Percentiles rank a stretch among this genome's conserved stretches.
Evolutionary conservation across 108 stramenopile species (phyloP).

Genomic region (Nitzschia inconspicua): DNA sequence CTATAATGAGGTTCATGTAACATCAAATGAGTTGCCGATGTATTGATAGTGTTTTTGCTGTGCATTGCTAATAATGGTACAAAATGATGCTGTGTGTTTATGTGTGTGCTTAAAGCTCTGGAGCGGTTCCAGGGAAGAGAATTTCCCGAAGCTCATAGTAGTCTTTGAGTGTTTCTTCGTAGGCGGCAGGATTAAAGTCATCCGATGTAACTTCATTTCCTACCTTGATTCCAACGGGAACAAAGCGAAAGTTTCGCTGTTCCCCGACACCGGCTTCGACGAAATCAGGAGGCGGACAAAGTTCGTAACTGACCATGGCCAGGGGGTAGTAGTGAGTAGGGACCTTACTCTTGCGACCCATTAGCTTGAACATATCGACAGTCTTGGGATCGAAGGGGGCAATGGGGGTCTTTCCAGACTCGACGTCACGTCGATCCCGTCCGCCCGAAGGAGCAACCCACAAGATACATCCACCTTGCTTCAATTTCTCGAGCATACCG

Average conservation of each 20-base stretch:
- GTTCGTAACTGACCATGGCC: constrained; percentile 92
- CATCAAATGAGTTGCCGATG: neutral
- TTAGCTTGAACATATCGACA: constrained; percentile 93
- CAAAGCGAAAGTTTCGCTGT: constrained; percentile 81
- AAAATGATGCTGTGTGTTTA: neutral
- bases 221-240: constrained; percentile 70
- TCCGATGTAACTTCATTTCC: constrained; percentile 67
- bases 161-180: constrained; percentile 40
- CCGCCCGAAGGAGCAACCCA: constrained; percentile 98
- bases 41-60: neutral
- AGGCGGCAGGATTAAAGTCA: constrained; percentile 66
- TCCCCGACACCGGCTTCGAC: constrained; percentile 82
- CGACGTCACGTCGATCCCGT: constrained; percentile 83
- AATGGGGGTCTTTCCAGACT: constrained; percentile 78
- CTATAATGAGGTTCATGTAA: constrained; percentile 84
- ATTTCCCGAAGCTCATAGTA: constrained; percentile 50
- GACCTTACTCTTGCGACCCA: constrained; percentile 85
- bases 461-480: constrained; percentile 79
- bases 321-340: constrained; percentile 93
- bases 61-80: neutral
- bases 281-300: constrained; percentile 93
- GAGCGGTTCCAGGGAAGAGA: constrained; percentile 38
- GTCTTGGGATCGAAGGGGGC: constrained; percentile 93
- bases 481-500: constrained; percentile 76
- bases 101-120: neutral